Base-by-base conservation (phyloP, 306 rosid genomes). In the Trifolium repens region DNA sequence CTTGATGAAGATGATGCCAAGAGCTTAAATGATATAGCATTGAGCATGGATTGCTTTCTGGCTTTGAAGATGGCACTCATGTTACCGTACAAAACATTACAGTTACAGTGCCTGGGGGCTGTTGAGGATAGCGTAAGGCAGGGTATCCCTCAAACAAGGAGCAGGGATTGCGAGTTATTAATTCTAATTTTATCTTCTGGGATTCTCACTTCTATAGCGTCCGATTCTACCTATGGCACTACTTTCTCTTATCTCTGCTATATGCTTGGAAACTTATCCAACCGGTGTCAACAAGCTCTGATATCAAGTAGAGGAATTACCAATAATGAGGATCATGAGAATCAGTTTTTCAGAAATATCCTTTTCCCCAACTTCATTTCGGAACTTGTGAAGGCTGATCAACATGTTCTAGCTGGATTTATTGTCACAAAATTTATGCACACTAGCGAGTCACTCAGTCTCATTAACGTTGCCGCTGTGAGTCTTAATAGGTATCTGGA, bases 321-420 rank as follows among this genome's bases (percentile, higher is more conserved):
- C 55, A 71, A 9, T 39, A 66, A 73, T 46, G 83, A 62, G 67
- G 87, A 84, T 47, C 78, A 54, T 32, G 87, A 84, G 66, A 74
- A 76, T 43, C 87, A 71, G 66, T 72, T 83, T 69, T 90, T 89
- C 61, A 83, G 84, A 83, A 85, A 83, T 71, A 58, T 87, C 43
- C 71, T 86, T 69, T 84, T 96, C 80, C 99, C 99, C 14, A 46
- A 50, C 71, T 85, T 96, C 62, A 47, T 92, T 77, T 78, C 96
- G 7, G 96, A 92, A 88, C 93, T 92, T 59, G 96, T 96, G 79
- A 92, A 84, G 84, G 92, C 93, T 50, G 96, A 85, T 84, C 98
- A 96, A 84, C 88, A 87, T 54, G 84, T 96, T 80, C 85, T 96
- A 26, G 98, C 98, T 8, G 98, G 93, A 73, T 87, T 90, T 59